Percentiles rank a stretch among this genome's conserved stretches.
These are phyloP conservation scores for Fusarium oligoseptatum DNA, from an alignment of 2,329 filamentous ascomycete species.

Conservation along the genomic window DNA sequence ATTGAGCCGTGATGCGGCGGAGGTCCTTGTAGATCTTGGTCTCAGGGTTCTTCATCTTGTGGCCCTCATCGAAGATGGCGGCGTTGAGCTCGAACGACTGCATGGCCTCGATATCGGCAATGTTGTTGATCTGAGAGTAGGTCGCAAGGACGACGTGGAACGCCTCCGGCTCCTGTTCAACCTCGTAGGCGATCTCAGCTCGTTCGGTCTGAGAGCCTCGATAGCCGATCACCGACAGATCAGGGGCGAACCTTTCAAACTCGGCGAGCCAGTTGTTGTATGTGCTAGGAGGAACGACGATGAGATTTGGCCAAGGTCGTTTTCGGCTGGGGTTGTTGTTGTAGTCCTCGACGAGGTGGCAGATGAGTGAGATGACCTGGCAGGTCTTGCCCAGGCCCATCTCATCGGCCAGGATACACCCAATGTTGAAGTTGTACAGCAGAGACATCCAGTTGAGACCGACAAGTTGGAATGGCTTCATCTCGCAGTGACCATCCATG, in stretches of 20 bases:
- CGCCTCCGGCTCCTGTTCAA: conserved; percentile 74
- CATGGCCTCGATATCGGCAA: conserved; percentile 65
- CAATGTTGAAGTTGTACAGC: conserved; percentile 82
- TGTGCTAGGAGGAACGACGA: conserved; percentile 93
- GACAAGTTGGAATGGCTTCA: conserved; percentile 95
- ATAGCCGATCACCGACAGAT: conserved; percentile 79
- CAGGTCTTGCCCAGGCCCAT: conserved; percentile 98
- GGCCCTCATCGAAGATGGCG: conserved; percentile 92
- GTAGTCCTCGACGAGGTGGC: conserved; percentile 80
- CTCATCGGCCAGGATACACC: conserved; percentile 94
- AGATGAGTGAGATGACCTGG: conserved; percentile 92
- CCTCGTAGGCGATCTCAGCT: conserved; percentile 73
- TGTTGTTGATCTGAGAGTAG: conserved; percentile 69
- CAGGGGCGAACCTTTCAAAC: conserved; percentile 87
- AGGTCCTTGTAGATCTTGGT: conserved; percentile 86
- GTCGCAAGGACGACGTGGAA: conserved; percentile 74
- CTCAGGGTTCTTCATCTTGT: conserved; percentile 89
- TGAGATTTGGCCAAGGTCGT: conserved; percentile 77
- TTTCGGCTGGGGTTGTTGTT: conserved; percentile 45
- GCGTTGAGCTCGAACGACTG: conserved; percentile 63
- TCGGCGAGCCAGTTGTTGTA: conserved; percentile 96
- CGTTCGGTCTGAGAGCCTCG: conserved; percentile 76
- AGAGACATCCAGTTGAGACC: conserved; percentile 95
- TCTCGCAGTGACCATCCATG: conserved; percentile 80
- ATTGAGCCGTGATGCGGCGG: conserved; percentile 81